A percentile compares a stretch with the other conserved stretches of the same genome.
Evolutionary conservation across 2,329 filamentous ascomycete genomes (phyloP).

Genomic region (Aspergillus uvarum): DNA sequence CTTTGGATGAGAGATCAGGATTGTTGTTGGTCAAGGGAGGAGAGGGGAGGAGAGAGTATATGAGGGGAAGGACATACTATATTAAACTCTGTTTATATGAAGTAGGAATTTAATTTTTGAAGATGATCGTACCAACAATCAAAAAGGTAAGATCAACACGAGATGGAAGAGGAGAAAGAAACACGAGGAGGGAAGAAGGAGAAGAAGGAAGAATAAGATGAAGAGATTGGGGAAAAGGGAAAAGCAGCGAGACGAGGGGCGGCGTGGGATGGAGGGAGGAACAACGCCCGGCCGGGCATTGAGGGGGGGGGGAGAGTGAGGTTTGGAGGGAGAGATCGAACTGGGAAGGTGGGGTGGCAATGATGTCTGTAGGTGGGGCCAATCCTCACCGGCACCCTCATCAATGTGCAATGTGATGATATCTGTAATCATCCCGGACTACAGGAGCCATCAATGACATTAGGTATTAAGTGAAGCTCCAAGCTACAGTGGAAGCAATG

Average conservation of each 20-base stretch:
- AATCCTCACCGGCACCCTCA: constrained; percentile 11
- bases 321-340: constrained; percentile 16
- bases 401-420: neutral
- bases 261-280: constrained; percentile 11
- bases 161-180: constrained; percentile 22
- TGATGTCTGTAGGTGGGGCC: constrained; percentile 35
- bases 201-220: constrained; percentile 13
- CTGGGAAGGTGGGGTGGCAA: constrained; percentile 34
- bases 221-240: constrained; percentile 9
- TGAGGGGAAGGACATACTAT: constrained; percentile 16
- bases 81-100: constrained; percentile 10
- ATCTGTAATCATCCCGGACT: neutral
- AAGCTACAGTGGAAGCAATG: neutral
- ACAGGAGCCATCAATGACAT: neutral
- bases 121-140: constrained; percentile 6
- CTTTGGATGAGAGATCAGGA: constrained; percentile 10
- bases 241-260: constrained; percentile 14
- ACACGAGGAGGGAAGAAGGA: constrained; percentile 10
- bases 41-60: neutral
- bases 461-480: neutral
- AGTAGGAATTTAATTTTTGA: neutral
- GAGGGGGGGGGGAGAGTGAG: constrained; percentile 1
- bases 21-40: constrained; percentile 10
- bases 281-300: constrained; percentile 1
- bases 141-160: constrained; percentile 18